These are phyloP conservation scores for Sporothrix pseudoabietina DNA, from an alignment of 2,329 filamentous ascomycete genomes.

Conservation along the genomic window DNA sequence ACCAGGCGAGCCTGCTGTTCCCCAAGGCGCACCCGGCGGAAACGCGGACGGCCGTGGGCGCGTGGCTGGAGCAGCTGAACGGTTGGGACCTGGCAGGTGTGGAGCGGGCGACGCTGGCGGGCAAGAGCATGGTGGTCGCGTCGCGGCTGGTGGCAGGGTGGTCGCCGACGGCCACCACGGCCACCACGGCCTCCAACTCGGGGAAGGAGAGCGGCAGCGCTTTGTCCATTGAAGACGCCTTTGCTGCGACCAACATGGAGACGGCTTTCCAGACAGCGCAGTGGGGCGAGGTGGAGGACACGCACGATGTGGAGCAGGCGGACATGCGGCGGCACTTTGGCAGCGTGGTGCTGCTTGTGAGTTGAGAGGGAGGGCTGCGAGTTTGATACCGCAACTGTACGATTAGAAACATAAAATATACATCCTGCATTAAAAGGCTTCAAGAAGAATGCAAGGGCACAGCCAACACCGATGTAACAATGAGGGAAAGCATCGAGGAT, in stretches of 20 bases:
- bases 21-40: conserved; percentile 71
- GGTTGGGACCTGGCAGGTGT: conserved; percentile 83
- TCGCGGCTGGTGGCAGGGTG: conserved; percentile 81
- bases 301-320: conserved; percentile 93
- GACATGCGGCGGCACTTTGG: conserved; percentile 86
- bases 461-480: neutral
- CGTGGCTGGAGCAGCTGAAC: conserved; percentile 73
- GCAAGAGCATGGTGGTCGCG: conserved; percentile 81
- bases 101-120: conserved; percentile 79
- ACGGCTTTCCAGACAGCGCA: conserved; percentile 85
- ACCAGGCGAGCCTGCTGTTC: conserved; percentile 64
- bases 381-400: neutral
- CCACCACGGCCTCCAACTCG: conserved; percentile 49
- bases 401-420: neutral
- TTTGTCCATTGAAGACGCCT: conserved; percentile 84
- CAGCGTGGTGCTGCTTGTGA: conserved; percentile 71
- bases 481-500: neutral
- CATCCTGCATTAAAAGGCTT: neutral
- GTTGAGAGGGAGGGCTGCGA: neutral
- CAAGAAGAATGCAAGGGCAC: neutral
- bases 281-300: conserved; percentile 98
- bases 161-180: conserved; percentile 71
- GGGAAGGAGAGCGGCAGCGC: conserved; percentile 40
- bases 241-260: conserved; percentile 76
- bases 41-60: conserved; percentile 74